phyloP scores from a whole-genome alignment of 176 grass and related monocot genomes.

The Aechmea fasciata region DNA sequence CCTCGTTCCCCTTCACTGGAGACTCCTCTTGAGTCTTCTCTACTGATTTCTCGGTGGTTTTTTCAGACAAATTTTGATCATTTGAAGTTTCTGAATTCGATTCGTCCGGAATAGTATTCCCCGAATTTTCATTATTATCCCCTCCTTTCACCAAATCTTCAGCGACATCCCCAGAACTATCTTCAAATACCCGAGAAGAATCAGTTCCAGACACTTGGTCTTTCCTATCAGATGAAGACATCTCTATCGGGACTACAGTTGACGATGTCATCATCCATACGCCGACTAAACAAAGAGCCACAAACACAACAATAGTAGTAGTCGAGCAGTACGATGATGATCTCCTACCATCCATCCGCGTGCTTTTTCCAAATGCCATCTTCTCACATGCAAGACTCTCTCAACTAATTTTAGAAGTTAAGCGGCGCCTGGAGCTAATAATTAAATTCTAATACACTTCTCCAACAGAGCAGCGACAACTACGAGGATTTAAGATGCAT shows the following conservation, averaged over 20 bases:
- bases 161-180: slow-evolving; percentile 24
- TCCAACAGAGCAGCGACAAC: not conserved
- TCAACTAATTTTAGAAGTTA: slow-evolving; percentile 18
- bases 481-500: not conserved
- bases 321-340: slow-evolving; percentile 66
- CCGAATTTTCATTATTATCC: slow-evolving; percentile 11
- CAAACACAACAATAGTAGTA: slow-evolving; percentile 55
- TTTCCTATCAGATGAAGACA: slow-evolving; percentile 24
- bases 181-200: slow-evolving; percentile 26
- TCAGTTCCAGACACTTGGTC: slow-evolving; percentile 20
- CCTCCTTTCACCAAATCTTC: slow-evolving; percentile 16
- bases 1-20: not conserved
- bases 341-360: slow-evolving; percentile 74
- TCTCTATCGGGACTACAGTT: slow-evolving; percentile 52
- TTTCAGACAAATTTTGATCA: slow-evolving; percentile 36
- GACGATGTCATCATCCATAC: slow-evolving; percentile 98
- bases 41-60: slow-evolving; percentile 25
- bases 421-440: not conserved
- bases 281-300: slow-evolving; percentile 68
- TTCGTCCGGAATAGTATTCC: slow-evolving; percentile 32
- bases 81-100: slow-evolving; percentile 26
- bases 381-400: not conserved
- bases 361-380: slow-evolving; percentile 68
- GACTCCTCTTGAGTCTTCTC: slow-evolving; percentile 37
- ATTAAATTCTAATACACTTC: not conserved